Percentiles rank a stretch among this genome's conserved stretches.
Conservation (phyloP, 2,329 filamentous ascomycete genomes). For the Talaromyces sp. region DNA sequence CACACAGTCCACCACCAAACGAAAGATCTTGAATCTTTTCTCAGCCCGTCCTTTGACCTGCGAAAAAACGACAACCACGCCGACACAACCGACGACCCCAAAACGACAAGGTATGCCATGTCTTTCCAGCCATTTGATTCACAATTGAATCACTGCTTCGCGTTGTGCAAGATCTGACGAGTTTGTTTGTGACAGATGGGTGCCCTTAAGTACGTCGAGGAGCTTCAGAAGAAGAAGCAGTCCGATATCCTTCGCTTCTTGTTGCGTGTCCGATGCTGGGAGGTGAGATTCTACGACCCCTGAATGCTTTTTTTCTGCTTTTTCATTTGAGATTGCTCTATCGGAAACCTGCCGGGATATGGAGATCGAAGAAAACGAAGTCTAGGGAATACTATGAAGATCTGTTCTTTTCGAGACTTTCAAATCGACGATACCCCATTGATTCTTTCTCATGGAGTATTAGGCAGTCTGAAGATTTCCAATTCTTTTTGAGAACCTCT, state of each 20-base stretch:
- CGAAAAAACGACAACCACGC: slow-evolving; percentile 33
- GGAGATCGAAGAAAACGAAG: slow-evolving; percentile 11
- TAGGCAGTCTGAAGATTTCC: slow-evolving; percentile 26
- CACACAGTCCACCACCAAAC: slow-evolving; percentile 35
- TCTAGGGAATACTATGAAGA: slow-evolving; percentile 28
- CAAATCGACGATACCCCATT: slow-evolving; percentile 25
- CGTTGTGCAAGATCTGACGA: slow-evolving; percentile 18
- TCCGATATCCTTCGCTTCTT: slow-evolving; percentile 99
- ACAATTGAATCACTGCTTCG: neutral
- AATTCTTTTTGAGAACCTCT: neutral
- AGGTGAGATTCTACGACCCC: slow-evolving; percentile 57
- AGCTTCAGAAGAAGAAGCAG: slow-evolving; percentile 99
- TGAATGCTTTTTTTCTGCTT: slow-evolving; percentile 27
- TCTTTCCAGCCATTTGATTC: neutral
- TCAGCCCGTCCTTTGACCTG: slow-evolving; percentile 30
- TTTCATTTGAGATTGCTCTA: slow-evolving; percentile 12
- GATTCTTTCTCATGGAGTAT: slow-evolving; percentile 27
- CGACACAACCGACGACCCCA: slow-evolving; percentile 43
- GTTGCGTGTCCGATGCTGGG: slow-evolving; percentile 99
- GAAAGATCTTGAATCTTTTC: slow-evolving; percentile 30
- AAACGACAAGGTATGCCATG: slow-evolving; percentile 44
- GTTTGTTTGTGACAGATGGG: slow-evolving; percentile 66
- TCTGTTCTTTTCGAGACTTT: slow-evolving; percentile 33
- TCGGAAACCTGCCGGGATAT: slow-evolving; percentile 18
- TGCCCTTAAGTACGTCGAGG: slow-evolving; percentile 99